phyloP scores from a whole-genome alignment of 2,329 filamentous ascomycete species.

The Waltergamsia citrina region DNA sequence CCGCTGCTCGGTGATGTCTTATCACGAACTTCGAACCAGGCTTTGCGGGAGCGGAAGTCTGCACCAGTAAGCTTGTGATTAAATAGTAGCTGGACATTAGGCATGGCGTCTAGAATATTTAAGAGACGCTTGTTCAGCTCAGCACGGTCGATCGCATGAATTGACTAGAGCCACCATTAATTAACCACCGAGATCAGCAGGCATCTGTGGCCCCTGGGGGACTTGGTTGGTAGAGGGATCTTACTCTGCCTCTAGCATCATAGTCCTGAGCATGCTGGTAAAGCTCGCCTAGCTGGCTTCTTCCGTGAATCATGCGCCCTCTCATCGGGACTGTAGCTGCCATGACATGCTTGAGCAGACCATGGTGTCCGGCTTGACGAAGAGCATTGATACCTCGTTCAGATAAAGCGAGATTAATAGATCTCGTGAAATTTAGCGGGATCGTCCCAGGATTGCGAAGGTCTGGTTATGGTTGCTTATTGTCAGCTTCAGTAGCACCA shows the following conservation, averaged over 20 bases:
- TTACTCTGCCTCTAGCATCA: constrained; percentile 76
- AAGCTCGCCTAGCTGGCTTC: constrained; percentile 51
- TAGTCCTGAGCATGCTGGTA: constrained; percentile 84
- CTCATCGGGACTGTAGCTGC: constrained; percentile 81
- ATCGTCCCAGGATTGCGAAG: constrained; percentile 73
- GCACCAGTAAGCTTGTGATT: constrained; percentile 88
- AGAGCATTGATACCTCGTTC: constrained; percentile 90
- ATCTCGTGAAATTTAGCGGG: constrained; percentile 91
- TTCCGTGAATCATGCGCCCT: constrained; percentile 91
- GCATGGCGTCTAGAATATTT: constrained; percentile 70
- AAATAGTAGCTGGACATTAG: constrained; percentile 89
- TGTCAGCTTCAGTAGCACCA: not conserved
- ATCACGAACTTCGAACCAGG: constrained; percentile 70
- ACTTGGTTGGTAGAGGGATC: constrained; percentile 16
- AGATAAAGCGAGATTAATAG: constrained; percentile 94
- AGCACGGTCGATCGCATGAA: constrained; percentile 78
- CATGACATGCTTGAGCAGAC: constrained; percentile 66
- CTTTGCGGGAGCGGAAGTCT: constrained; percentile 68
- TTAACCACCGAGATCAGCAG: constrained; percentile 2
- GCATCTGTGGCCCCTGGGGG: constrained; percentile 7
- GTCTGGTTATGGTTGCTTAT: constrained; percentile 46
- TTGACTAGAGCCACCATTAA: constrained; percentile 49
- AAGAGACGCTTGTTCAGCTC: constrained; percentile 76
- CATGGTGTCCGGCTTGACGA: constrained; percentile 54
- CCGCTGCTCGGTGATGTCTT: constrained; percentile 21